Evolutionary conservation across 345 rosid genomes (phyloP), one percentile per base, ranked within the genome.

Genomic region (Eucalyptus dawsonii): DNA sequence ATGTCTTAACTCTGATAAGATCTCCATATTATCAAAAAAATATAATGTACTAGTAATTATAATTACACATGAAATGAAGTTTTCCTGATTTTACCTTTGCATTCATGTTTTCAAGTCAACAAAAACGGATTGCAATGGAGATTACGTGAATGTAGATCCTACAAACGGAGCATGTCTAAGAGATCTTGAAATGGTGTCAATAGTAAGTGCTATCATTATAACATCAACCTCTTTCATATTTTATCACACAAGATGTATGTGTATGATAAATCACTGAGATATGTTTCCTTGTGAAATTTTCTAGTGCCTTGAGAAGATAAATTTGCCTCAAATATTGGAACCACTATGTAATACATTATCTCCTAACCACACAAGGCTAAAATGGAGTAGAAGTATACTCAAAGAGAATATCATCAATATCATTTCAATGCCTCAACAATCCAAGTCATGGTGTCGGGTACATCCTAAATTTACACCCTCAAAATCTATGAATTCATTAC

Each of bases 41-140:
- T 65, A 15, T 67, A 31, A 31, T 31, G 31, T 8, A 67, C 6
- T 14, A 62, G 4, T 62, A 62, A 62, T n/a, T 7, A n/a, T 65
- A n/a, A 65, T 65, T 14, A 65, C 19, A n/a, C 15, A 65, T 65
- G 76, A 65, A 65, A n/a, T 15, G 11, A 65, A 9, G 37, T 14
- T 15, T 14, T n/a, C 9, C 14, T 65, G 69, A 29, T 65, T 65
- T 65, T 65, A 65, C 15, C 16, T 65, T 31, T 31, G 22, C 40
- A 67, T 31, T 67, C 80, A 65, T 65, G 21, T n/a, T 65, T 65
- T 65, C 37, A 67, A 90, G 93, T 83, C 91, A 9, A 80, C 65
- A 31, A 87, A 69, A 87, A 58, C 2, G 29, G 81, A 85, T 54
- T 92, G 92, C 90, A 83, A 87, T 29, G 93, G 91, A 7, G 91